Percentiles rank a stretch among this genome's conserved stretches.
Conservation (phyloP, 108 stramenopile genomes). For the Cyclotella cryptica region DNA sequence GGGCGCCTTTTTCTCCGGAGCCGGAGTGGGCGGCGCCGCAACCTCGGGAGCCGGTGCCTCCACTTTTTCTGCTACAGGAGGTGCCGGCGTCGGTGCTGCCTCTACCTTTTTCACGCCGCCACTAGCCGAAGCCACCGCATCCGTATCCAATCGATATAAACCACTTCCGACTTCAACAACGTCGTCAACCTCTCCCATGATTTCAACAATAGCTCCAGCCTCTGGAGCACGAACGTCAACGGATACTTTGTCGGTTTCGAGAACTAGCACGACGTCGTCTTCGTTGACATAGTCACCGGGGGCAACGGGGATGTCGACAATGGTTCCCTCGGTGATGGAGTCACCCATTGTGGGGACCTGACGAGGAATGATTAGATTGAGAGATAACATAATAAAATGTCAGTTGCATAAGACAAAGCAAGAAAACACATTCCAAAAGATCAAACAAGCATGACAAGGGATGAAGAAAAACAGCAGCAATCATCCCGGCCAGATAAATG, state of each 20-base stretch:
- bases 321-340: constrained; percentile 97
- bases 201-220: constrained; percentile 87
- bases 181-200: constrained; percentile 92
- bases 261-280: constrained; percentile 86
- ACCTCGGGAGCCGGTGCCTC: constrained; percentile 52
- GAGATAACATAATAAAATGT: constrained; percentile 19
- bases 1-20: constrained; percentile 53
- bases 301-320: constrained; percentile 93
- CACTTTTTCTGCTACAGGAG: constrained; percentile 26
- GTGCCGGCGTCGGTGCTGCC: constrained; percentile 46
- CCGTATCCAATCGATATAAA: constrained; percentile 92
- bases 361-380: no score
- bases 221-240: constrained; percentile 91
- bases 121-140: constrained; percentile 72
- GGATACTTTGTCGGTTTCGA: constrained; percentile 99
- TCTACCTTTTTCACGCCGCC: constrained; percentile 24
- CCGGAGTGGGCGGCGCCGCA: constrained; percentile 40
- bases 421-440: neutral
- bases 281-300: constrained; percentile 81
- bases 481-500: no score
- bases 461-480: no score
- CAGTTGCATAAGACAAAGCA: neutral
- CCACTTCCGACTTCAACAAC: constrained; percentile 94
- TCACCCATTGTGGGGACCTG: constrained; percentile 94
- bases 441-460: no score